Evolutionary conservation across 1,139 yeast genomes (phyloP).

Genomic region (Debaryomycetaceae sp.): DNA sequence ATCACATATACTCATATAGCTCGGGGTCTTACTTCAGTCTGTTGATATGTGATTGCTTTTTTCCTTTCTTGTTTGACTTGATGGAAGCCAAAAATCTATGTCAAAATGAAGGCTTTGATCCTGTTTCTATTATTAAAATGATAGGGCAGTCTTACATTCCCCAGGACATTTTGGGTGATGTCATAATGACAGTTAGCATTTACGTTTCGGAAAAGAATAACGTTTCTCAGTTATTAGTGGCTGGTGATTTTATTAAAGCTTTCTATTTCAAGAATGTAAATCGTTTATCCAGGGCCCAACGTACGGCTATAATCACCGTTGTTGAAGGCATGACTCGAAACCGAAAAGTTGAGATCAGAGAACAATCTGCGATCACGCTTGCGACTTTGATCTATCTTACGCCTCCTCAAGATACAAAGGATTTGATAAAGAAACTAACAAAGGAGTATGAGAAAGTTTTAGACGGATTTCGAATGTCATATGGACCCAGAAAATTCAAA

Average conservation of each 20-base stretch:
- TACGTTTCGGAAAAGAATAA: slow-evolving; percentile 44
- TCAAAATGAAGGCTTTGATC: slow-evolving; percentile 64
- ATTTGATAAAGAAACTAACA: slow-evolving; percentile 23
- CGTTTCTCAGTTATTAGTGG: slow-evolving; percentile 65
- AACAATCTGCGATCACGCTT: slow-evolving; percentile 69
- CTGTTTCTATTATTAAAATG: slow-evolving; percentile 49
- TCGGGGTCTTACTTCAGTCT: slow-evolving; percentile 1
- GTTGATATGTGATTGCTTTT: slow-evolving; percentile 40
- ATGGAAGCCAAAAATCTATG: slow-evolving; percentile 78
- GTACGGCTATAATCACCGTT: slow-evolving; percentile 48
- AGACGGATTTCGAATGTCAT: slow-evolving; percentile 29
- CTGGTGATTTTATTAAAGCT: slow-evolving; percentile 70
- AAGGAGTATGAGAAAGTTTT: slow-evolving; percentile 24
- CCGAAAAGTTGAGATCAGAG: slow-evolving; percentile 72
- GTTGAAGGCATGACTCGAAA: slow-evolving; percentile 58
- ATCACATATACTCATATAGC: not conserved
- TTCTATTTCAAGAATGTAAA: slow-evolving; percentile 73
- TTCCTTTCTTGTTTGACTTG: slow-evolving; percentile 70
- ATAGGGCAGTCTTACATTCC: slow-evolving; percentile 61
- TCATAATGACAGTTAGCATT: slow-evolving; percentile 51
- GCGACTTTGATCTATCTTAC: slow-evolving; percentile 81
- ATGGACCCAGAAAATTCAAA: slow-evolving; percentile 29
- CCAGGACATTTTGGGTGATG: slow-evolving; percentile 34
- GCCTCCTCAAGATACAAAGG: slow-evolving; percentile 53
- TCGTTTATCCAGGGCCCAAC: slow-evolving; percentile 47